Percentiles rank a stretch among this genome's conserved stretches.
Evolutionary conservation across 306 rosid species (phyloP).

Genomic region (Cyclanthera cordifolia): DNA sequence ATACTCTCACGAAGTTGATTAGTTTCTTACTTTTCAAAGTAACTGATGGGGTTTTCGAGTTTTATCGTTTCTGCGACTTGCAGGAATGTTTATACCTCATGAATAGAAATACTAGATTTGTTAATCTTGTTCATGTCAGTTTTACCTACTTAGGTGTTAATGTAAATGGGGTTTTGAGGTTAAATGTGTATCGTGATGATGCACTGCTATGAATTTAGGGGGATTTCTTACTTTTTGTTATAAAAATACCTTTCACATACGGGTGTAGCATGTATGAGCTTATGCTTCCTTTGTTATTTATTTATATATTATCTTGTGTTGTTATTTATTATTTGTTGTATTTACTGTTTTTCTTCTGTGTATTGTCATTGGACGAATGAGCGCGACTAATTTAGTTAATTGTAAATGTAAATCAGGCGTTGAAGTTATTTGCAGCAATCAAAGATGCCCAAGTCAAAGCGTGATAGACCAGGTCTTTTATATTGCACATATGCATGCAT

Average conservation of each 20-base stretch:
- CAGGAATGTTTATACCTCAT: neutral
- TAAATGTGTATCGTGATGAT: too few relatives aligned
- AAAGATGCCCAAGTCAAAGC: slow-evolving; percentile 12
- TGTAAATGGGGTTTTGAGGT: neutral
- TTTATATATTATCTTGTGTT: too few relatives aligned
- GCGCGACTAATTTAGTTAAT: too few relatives aligned
- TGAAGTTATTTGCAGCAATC: neutral
- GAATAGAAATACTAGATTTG: neutral
- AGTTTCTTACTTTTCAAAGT: neutral
- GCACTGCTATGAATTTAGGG: neutral
- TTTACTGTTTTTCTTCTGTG: too few relatives aligned
- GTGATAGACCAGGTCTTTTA: slow-evolving; percentile 4
- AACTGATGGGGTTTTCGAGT: neutral
- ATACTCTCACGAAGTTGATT: neutral
- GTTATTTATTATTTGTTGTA: too few relatives aligned
- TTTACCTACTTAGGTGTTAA: neutral
- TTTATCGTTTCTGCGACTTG: neutral
- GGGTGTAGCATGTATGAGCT: too few relatives aligned
- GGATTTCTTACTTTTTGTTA: neutral
- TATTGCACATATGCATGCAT: neutral
- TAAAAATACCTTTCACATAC: neutral
- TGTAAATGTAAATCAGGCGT: neutral
- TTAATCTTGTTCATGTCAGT: neutral
- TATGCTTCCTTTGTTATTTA: too few relatives aligned
- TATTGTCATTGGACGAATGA: too few relatives aligned